Base-by-base conservation (phyloP, 2,329 filamentous ascomycete genomes). In the Penicillium sp. region DNA sequence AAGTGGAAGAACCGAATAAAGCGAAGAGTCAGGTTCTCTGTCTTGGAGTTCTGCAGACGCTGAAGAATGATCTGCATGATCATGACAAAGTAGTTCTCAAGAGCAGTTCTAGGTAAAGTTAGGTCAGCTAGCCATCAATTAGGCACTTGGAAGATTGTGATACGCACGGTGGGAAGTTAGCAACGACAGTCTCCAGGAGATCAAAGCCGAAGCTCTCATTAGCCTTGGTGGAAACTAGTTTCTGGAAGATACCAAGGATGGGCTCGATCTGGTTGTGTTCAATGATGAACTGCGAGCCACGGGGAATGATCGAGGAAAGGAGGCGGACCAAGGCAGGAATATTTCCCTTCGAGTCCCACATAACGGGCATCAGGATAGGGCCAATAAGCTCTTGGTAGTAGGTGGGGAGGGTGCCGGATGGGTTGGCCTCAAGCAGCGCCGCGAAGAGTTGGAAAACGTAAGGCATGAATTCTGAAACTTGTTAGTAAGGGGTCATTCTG, bases 371-470 rank as follows among this genome's bases (percentile, higher is more conserved):
- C 45, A 99, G 83, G 33, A 97, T 84, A 5, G 91, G 90, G 0
- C 82, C 82, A 42, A 97, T 84, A 45, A 99, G 80, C 7, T 84
- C 83, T 73, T 90, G 88, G 80, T 96, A 97, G 70, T 91, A 89
- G 27, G 86, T 84, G 2, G 92, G 90, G 31, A 97, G 81, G 9
- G 88, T 83, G n/a, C 86, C 88, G 0, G 88, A 83, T 0, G 91
- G 89, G 67, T 94, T 93, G 8, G 89, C 86, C 76, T 97, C 93
- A 3, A 99, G 83, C 15, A 99, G 84, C 52, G 93, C 90, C 3
- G 93, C 91, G 62, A 97, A 90, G 36, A 99, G 85, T 73, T 99
- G 94, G 82, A 99, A 96, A 53, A 97, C 87, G 68, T 97, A 99
- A 6, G 93, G 94, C 70, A 91, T 89, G 72, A 99, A 99, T 77